Evolutionary conservation across 768 basidiomycete species (phyloP).

Genomic region (Suillus americanus): DNA sequence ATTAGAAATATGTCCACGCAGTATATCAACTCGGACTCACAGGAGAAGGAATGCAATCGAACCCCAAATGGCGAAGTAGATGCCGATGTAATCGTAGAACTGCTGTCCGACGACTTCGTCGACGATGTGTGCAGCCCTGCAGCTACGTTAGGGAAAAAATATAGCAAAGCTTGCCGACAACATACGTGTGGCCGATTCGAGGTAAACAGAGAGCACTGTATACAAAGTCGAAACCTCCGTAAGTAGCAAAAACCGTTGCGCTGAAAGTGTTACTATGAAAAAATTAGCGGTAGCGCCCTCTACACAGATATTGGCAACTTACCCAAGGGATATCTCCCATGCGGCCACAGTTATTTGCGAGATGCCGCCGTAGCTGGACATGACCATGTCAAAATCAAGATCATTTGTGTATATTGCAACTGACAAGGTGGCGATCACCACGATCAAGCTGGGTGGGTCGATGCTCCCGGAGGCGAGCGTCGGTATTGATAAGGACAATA

Average conservation of each 20-base stretch:
- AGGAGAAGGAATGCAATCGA: constrained; percentile 26
- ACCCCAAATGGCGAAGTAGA: constrained; percentile 26
- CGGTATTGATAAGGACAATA: constrained; percentile 27
- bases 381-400: not conserved
- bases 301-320: constrained; percentile 1
- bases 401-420: constrained; percentile 1
- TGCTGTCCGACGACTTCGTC: constrained; percentile 21
- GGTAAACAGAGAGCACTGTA: constrained; percentile 29
- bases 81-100: constrained; percentile 24
- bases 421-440: constrained; percentile 29
- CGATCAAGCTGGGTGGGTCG: constrained; percentile 20
- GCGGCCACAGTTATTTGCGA: constrained; percentile 26
- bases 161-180: not conserved
- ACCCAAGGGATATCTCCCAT: constrained; percentile 32
- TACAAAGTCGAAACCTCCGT: constrained; percentile 28
- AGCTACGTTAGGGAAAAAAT: constrained; percentile 1
- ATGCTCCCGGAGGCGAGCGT: constrained; percentile 21
- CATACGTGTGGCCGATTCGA: constrained; percentile 22
- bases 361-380: constrained; percentile 28
- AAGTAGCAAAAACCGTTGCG: constrained; percentile 27
- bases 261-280: constrained; percentile 26
- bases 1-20: not conserved
- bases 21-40: constrained; percentile 11
- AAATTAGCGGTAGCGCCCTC: not conserved
- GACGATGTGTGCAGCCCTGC: constrained; percentile 24